These are phyloP conservation scores for Cryptosporidium parvum DNA, from an alignment of 169 alveolate species.

Conservation along the genomic window DNA sequence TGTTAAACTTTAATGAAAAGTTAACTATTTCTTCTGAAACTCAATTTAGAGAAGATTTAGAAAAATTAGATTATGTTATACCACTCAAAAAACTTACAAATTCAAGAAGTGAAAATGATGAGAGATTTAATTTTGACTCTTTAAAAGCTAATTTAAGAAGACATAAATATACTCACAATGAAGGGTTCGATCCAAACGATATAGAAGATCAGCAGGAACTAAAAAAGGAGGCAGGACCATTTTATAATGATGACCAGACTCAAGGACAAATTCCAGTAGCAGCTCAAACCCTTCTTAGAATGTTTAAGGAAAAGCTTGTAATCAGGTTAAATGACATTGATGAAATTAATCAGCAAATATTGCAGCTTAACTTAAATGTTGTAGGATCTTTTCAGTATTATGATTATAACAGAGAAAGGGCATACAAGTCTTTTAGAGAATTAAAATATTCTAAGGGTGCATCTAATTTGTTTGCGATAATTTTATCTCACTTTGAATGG, in stretches of 20 bases:
- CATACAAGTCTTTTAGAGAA: slow-evolving; percentile 25
- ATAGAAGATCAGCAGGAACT: slow-evolving; percentile 26
- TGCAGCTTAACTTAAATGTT: slow-evolving; percentile 37
- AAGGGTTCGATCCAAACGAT: slow-evolving; percentile 29
- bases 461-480: slow-evolving; percentile 26
- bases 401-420: slow-evolving; percentile 66
- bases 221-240: slow-evolving; percentile 29
- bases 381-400: slow-evolving; percentile 54
- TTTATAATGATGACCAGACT: slow-evolving; percentile 42
- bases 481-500: slow-evolving; percentile 69
- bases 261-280: slow-evolving; percentile 40
- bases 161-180: slow-evolving; percentile 41
- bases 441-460: slow-evolving; percentile 3
- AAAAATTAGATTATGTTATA: slow-evolving; percentile 49
- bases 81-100: background rate
- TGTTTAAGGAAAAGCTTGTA: slow-evolving; percentile 37
- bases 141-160: slow-evolving; percentile 44
- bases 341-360: slow-evolving; percentile 31
- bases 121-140: slow-evolving; percentile 9
- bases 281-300: slow-evolving; percentile 42
- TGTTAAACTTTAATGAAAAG: slow-evolving; percentile 49
- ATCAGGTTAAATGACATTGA: slow-evolving; percentile 40
- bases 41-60: slow-evolving; percentile 53
- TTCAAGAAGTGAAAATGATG: background rate
- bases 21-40: slow-evolving; percentile 30